Conservation (phyloP, 2,329 filamentous ascomycete genomes). For the Cadophora malorum region DNA sequence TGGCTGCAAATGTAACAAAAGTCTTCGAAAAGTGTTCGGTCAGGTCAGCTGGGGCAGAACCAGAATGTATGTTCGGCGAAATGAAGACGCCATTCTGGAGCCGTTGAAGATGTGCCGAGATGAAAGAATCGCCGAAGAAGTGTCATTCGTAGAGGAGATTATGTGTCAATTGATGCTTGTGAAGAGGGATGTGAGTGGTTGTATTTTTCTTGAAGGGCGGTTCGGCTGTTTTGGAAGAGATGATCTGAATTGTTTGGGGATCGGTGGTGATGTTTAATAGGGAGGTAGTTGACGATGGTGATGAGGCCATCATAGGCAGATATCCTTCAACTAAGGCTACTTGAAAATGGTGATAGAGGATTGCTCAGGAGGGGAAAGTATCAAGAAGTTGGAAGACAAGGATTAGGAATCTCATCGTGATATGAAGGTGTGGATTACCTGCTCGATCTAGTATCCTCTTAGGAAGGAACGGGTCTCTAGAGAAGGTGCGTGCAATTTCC, state of each 20-base stretch:
- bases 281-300: background rate
- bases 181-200: conserved; percentile 36
- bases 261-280: conserved; percentile 2
- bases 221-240: conserved; percentile 9
- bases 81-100: conserved; percentile 56
- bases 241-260: background rate
- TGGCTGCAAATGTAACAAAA: conserved; percentile 55
- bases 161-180: conserved; percentile 44
- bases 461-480: background rate
- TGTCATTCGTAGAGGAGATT: conserved; percentile 56
- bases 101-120: conserved; percentile 56
- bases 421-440: background rate
- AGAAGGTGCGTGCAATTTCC: background rate
- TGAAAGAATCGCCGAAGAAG: conserved; percentile 54
- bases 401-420: background rate
- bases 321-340: background rate
- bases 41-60: conserved; percentile 38
- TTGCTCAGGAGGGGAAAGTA: background rate
- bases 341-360: background rate
- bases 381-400: background rate
- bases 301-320: background rate
- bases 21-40: conserved; percentile 33
- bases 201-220: background rate
- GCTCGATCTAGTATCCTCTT: background rate
- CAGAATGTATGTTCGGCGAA: conserved; percentile 50